Base-by-base conservation (phyloP, 2,329 filamentous ascomycete species). In the Aspergillus flavus region DNA sequence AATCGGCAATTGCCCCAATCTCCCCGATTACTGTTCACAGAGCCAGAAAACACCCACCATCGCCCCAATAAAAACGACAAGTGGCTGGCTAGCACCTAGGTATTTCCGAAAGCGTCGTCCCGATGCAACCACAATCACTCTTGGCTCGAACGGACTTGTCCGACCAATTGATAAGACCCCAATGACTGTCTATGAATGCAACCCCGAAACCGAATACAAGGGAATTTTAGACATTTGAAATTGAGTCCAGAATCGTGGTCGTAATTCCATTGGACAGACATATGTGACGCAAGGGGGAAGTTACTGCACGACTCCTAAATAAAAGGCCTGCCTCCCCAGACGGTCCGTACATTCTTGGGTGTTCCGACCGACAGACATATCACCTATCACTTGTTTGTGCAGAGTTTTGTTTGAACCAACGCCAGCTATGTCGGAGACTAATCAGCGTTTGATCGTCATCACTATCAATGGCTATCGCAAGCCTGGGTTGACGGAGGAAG, bases 381-480 rank as follows among this genome's bases (percentile, higher is more conserved):
- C 19, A n/a, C 7, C 10, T 3, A 36, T 36, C 12, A 16, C 34
- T 36, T 5, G 34, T 41, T 3, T 3, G 6, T 41, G 39, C 26
- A 19, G 9, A 9, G 7, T 19, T 30, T 21, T 55, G 11, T 5
- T 2, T 55, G 2, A 10, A 39, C n/a, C n/a, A 55, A 11, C 52
- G 26, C 12, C n/a, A 55, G 26, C 21, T 12, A 55, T 55, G 52
- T 23, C 52, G 30, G n/a, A 55, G 11, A 23, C 52, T 39, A 36
- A 55, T n/a, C 30, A 39, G 28, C 48, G 48, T 21, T 11, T 55
- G 60, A 52, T 66, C 53, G 59, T 58, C 56, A 59, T 72, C 57
- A 76, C 73, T 23, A 73, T 76, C 60, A 71, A 67, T 57, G 74
- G 68, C 26, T 69, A 72, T 57, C 69, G 70, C 43, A 75, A 74